These are phyloP conservation scores for Aspergillus olivimuriae DNA, from an alignment of 495 filamentous ascomycete genomes.

Conservation along the genomic window DNA sequence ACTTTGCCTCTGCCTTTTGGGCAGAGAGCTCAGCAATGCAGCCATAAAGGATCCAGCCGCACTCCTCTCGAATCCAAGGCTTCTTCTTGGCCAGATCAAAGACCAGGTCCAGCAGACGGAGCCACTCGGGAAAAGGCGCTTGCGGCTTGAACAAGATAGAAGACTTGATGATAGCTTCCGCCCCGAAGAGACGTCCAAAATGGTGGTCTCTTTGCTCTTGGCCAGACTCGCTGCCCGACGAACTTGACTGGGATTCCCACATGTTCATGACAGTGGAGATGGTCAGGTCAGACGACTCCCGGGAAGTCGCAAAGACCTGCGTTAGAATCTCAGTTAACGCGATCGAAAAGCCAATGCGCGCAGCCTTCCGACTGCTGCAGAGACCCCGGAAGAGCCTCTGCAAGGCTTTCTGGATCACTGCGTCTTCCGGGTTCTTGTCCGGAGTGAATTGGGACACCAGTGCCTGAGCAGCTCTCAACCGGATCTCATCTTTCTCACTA, in stretches of 20 bases:
- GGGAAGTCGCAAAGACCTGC: constrained; percentile 39
- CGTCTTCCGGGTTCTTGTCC: constrained; percentile 32
- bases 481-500: constrained; percentile 44
- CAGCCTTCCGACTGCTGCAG: constrained; percentile 83
- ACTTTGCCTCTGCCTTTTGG: constrained; percentile 31
- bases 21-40: constrained; percentile 38
- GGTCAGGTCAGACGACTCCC: constrained; percentile 33
- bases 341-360: constrained; percentile 83
- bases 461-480: constrained; percentile 41
- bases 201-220: constrained; percentile 79
- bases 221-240: constrained; percentile 57
- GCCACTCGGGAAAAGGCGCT: constrained; percentile 47
- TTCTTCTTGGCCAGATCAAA: constrained; percentile 56
- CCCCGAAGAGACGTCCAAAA: constrained; percentile 80
- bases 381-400: constrained; percentile 76
- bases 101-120: constrained; percentile 48
- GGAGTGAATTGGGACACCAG: constrained; percentile 43
- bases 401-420: constrained; percentile 40
- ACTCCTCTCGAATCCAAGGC: constrained; percentile 84
- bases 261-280: constrained; percentile 50
- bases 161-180: constrained; percentile 77
- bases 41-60: constrained; percentile 62
- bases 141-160: constrained; percentile 57
- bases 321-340: constrained; percentile 77
- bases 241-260: constrained; percentile 62